Evolutionary conservation across 108 stramenopile species (phyloP), one percentile per base, ranked within the genome.

Genomic region (Mediolabrus comicus): DNA sequence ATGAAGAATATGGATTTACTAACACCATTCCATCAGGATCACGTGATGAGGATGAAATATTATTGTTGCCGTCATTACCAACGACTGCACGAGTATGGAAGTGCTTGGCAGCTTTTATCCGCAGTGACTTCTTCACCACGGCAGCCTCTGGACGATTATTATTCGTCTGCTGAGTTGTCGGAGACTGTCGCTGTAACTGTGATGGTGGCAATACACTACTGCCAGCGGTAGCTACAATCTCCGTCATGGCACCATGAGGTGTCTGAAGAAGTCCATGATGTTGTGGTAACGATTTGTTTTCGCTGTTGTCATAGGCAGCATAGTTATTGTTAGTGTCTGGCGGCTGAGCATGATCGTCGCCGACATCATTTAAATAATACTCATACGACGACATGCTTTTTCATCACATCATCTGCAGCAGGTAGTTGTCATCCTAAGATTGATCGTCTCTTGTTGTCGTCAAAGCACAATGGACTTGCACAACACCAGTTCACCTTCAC

Each of bases 211-310:
- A 61, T n/a, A n/a, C n/a, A 55, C 25, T 27, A 30, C 29, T 46
- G 29, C 59, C 73, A 6, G 73, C 57, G 41, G 43, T 59, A n/a
- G 58, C 52, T 14, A 74, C 55, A 36, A 74, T 74, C 49, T 65
- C 65, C 13, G 73, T 74, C 73, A 74, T 74, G 16, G 38, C 43
- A 12, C 51, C 65, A 41, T 74, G 73, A 7, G 73, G 73, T 0
- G 73, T 66, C 61, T 52, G 35, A 7, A 25, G 57, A 29, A 8
- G 57, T 4, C 0, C 35, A 17, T 35, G 60, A 11, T 62, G 57
- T 38, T 33, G 57, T 35, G 61, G 12, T 19, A 34, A 7, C 30
- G 70, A 38, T 36, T n/a, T 13, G 28, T 53, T 31, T 27, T 13
- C 34, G 39, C 29, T 30, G n/a, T n/a, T 22, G 28, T 43, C 59